Percentiles rank a stretch among this genome's conserved stretches.
These are phyloP conservation scores for Eragrostis tef DNA, from an alignment of 202 grass and related monocot species.

Conservation along the genomic window DNA sequence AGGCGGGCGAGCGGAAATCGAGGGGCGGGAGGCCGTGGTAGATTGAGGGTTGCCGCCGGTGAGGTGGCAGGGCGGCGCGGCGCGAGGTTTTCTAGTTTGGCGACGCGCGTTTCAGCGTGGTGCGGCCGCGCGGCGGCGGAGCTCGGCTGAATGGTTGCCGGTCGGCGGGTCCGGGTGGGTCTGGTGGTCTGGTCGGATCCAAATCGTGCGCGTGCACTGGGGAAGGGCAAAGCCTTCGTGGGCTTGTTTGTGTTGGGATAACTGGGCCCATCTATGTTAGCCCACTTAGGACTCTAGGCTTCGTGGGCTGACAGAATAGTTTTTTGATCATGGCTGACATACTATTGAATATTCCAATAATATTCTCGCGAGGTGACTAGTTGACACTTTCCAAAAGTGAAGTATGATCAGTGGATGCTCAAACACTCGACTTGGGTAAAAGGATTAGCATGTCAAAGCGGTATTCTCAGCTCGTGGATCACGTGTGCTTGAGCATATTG, in stretches of 20 bases:
- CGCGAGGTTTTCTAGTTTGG: not conserved
- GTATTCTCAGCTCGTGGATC: not conserved
- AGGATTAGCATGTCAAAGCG: not conserved
- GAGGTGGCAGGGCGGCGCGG: not conserved
- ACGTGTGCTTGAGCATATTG: not conserved
- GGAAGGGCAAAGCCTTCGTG: not conserved
- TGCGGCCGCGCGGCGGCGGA: slow-evolving; percentile 8
- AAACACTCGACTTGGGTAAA: not conserved
- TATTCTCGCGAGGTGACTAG: not conserved
- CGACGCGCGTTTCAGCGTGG: not conserved
- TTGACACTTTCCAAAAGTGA: not conserved
- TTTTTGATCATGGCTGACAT: too few relatives aligned
- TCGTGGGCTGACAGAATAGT: not conserved
- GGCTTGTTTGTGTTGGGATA: not conserved
- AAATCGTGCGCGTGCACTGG: not conserved
- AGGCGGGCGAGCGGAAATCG: not conserved
- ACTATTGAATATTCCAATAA: too few relatives aligned
- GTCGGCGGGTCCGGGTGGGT: not conserved
- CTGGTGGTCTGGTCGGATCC: slow-evolving; percentile 11
- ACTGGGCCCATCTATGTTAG: not conserved
- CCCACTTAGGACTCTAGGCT: not conserved
- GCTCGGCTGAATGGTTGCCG: not conserved
- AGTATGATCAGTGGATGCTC: not conserved
- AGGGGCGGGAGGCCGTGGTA: not conserved
- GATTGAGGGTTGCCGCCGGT: slow-evolving; percentile 25